Conservation (phyloP, 2,329 filamentous ascomycete species). For the Pyrenochaeta sp. region DNA sequence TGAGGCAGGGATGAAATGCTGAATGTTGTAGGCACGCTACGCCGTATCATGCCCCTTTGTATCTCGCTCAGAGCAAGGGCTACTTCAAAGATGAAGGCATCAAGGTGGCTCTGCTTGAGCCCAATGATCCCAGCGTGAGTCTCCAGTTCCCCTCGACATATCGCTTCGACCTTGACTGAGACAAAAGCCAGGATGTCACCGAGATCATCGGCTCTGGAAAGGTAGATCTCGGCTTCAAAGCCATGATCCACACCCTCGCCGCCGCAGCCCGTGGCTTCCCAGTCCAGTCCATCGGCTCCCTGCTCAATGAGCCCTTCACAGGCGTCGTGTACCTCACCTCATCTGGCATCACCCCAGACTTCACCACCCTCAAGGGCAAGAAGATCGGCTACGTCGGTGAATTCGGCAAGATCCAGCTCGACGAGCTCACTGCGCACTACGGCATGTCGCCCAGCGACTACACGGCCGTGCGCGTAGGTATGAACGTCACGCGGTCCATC, state of each 20-base stretch:
- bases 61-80: slow-evolving; percentile 78
- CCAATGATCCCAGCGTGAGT: slow-evolving; percentile 75
- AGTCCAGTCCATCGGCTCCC: slow-evolving; percentile 74
- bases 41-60: slow-evolving; percentile 80
- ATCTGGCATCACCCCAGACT: slow-evolving; percentile 78
- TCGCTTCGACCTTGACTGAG: not conserved
- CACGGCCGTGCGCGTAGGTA: slow-evolving; percentile 79
- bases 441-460: slow-evolving; percentile 77
- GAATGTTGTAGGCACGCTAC: slow-evolving; percentile 73
- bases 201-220: slow-evolving; percentile 81
- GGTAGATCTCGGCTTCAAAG: slow-evolving; percentile 81
- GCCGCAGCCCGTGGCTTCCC: slow-evolving; percentile 80
- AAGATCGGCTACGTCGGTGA: slow-evolving; percentile 82
- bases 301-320: slow-evolving; percentile 82
- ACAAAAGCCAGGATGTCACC: slow-evolving; percentile 69
- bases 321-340: slow-evolving; percentile 79
- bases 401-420: slow-evolving; percentile 84
- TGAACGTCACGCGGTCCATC: slow-evolving; percentile 82
- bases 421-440: slow-evolving; percentile 80
- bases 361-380: slow-evolving; percentile 77
- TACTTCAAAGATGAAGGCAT: slow-evolving; percentile 79
- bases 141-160: not conserved
- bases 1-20: slow-evolving; percentile 12
- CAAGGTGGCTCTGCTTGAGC: slow-evolving; percentile 79
- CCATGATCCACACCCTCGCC: slow-evolving; percentile 83